Conservation (phyloP, 495 filamentous ascomycete genomes). For the Neurospora sp. region DNA sequence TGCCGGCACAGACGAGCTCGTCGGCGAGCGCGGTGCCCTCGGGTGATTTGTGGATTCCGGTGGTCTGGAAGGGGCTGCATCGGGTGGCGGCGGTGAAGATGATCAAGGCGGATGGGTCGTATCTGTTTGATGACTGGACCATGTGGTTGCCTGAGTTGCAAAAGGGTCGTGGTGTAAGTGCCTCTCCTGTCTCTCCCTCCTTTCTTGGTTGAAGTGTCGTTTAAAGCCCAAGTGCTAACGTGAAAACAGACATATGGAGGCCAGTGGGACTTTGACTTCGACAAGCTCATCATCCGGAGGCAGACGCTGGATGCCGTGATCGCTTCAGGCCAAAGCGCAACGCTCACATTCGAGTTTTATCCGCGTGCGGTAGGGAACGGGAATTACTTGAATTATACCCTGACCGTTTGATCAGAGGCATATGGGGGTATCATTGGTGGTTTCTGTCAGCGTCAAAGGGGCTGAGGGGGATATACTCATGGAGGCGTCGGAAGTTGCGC, state of each 20-base stretch:
- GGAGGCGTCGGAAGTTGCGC: background rate
- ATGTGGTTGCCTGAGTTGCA: constrained; percentile 45
- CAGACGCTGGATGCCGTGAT: constrained; percentile 37
- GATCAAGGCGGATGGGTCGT: constrained; percentile 34
- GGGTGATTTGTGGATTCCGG: constrained; percentile 39
- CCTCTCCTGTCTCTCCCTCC: background rate
- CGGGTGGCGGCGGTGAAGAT: constrained; percentile 44
- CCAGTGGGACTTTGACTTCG: constrained; percentile 42
- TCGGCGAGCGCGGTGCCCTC: constrained; percentile 29
- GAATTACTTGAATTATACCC: constrained; percentile 35
- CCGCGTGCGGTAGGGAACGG: constrained; percentile 29
- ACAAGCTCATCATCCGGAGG: constrained; percentile 32
- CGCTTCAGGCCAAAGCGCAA: constrained; percentile 30
- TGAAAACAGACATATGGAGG: constrained; percentile 29
- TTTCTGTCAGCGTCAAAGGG: background rate
- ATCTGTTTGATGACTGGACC: constrained; percentile 49
- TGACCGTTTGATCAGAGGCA: constrained; percentile 25
- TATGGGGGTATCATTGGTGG: background rate
- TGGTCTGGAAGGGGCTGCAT: constrained; percentile 40
- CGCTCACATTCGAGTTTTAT: constrained; percentile 45
- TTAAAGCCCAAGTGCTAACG: background rate
- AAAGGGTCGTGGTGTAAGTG: constrained; percentile 23
- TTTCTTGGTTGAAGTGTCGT: background rate
- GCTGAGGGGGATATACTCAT: background rate
- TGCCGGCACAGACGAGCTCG: constrained; percentile 26